Conservation (phyloP, 257 asterid genomes). For the Scutellaria baicalensis region DNA sequence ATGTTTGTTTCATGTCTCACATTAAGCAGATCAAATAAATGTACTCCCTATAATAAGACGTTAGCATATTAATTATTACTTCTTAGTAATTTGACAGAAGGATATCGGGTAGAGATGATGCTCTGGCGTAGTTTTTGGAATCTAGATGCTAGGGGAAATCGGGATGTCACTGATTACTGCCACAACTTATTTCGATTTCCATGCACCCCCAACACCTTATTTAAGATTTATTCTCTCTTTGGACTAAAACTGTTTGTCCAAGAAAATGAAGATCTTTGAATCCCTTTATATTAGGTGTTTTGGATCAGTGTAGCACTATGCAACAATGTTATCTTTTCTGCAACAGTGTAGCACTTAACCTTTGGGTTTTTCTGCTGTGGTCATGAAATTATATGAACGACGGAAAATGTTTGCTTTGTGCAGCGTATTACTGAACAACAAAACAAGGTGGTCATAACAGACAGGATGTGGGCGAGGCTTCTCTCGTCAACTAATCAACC, state of each 20-base stretch:
- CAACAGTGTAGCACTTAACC: neutral
- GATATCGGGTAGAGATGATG: neutral
- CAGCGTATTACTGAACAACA: slow-evolving; percentile 62
- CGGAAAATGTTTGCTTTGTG: slow-evolving; percentile 8
- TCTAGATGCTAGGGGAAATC: neutral
- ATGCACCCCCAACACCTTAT: too few relatives aligned
- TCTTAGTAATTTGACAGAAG: neutral
- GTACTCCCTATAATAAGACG: neutral
- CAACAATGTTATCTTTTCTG: neutral
- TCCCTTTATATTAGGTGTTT: neutral
- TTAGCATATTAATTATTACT: too few relatives aligned
- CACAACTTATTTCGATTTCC: too few relatives aligned
- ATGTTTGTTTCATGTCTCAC: neutral
- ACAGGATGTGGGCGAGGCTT: slow-evolving; percentile 81
- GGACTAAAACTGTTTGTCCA: neutral
- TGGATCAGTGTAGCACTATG: neutral
- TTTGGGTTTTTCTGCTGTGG: neutral
- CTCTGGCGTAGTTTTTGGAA: neutral
- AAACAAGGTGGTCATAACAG: slow-evolving; percentile 60
- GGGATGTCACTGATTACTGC: neutral
- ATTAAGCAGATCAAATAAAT: neutral
- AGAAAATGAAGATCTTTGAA: neutral
- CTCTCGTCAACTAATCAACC: slow-evolving; percentile 71
- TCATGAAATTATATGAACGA: neutral
- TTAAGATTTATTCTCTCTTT: neutral